Conservation (phyloP, 75 land plant species). For the Cunninghamia lanceolata region DNA sequence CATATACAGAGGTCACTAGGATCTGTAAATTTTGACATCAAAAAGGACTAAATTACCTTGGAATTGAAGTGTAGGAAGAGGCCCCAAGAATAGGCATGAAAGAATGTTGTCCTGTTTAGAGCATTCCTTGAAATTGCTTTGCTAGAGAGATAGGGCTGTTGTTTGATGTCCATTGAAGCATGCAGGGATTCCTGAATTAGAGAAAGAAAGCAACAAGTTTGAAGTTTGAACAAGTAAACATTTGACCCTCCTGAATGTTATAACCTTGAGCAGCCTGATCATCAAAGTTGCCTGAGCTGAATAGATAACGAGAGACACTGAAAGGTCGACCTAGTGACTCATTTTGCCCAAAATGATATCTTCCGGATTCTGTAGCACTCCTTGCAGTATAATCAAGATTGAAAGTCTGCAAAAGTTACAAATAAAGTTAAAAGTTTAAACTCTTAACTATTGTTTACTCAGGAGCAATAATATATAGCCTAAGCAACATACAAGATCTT, state of each 20-base stretch:
- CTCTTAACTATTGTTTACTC: background rate
- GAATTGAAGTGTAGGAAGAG: constrained; percentile 4
- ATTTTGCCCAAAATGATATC: constrained; percentile 12
- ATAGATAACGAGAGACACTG: constrained; percentile 18
- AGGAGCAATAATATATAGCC: background rate
- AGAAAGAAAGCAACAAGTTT: constrained; percentile 10
- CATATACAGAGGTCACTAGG: background rate
- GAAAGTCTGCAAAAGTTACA: constrained; percentile 19
- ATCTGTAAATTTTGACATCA: background rate
- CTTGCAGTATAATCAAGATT: constrained; percentile 9
- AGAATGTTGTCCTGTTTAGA: constrained; percentile 14
- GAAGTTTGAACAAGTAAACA: no score
- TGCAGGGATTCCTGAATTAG: constrained; percentile 18
- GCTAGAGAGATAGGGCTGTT: constrained; percentile 12
- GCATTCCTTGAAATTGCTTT: constrained; percentile 27
- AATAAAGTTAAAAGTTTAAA: background rate
- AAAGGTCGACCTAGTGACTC: background rate
- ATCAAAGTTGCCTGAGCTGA: constrained; percentile 22
- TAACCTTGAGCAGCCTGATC: background rate
- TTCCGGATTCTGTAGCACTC: background rate
- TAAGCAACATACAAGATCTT: background rate
- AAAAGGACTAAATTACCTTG: background rate
- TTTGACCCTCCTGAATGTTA: no score
- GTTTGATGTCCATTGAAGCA: constrained; percentile 21
- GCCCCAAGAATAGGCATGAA: constrained; percentile 15